Conservation (phyloP, 352 stramenopile genomes). For the Nothophytophthora sp. region DNA sequence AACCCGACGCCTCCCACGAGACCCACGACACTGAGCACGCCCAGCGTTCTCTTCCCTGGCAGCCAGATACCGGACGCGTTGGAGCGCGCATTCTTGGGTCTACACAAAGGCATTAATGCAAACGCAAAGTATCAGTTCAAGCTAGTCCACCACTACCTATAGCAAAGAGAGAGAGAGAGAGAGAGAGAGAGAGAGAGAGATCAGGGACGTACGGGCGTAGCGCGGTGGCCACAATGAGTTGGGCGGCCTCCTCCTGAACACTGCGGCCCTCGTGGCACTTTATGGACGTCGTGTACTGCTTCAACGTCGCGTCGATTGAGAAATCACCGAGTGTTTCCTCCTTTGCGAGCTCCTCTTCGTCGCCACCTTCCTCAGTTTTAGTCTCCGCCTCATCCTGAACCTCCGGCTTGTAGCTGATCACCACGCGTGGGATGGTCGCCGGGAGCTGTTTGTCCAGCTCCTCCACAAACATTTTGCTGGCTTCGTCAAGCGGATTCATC, state of each 20-base stretch:
- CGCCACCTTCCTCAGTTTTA: constrained; percentile 7
- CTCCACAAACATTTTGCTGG: constrained; percentile 47
- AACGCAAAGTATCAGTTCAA: no score
- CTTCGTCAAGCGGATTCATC: constrained; percentile 54
- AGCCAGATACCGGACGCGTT: constrained; percentile 35
- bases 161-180: no score
- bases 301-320: constrained; percentile 52
- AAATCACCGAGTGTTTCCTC: constrained; percentile 27
- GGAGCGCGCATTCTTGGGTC: constrained; percentile 52
- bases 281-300: constrained; percentile 44
- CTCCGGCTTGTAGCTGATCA: constrained; percentile 54
- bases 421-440: constrained; percentile 52
- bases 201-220: constrained; percentile 49
- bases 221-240: constrained; percentile 47
- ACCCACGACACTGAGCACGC: constrained; percentile 12
- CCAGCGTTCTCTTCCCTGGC: constrained; percentile 10
- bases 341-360: constrained; percentile 16
- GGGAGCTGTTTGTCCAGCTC: constrained; percentile 59
- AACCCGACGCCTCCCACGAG: constrained; percentile 15
- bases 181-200: no score
- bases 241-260: constrained; percentile 32
- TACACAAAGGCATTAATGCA: constrained; percentile 6
- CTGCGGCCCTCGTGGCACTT: constrained; percentile 42
- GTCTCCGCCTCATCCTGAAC: constrained; percentile 10
- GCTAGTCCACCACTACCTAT: no score